Evolutionary conservation across 129 eudicot species (phyloP).

Genomic region (Gnaphalium uliginosum): DNA sequence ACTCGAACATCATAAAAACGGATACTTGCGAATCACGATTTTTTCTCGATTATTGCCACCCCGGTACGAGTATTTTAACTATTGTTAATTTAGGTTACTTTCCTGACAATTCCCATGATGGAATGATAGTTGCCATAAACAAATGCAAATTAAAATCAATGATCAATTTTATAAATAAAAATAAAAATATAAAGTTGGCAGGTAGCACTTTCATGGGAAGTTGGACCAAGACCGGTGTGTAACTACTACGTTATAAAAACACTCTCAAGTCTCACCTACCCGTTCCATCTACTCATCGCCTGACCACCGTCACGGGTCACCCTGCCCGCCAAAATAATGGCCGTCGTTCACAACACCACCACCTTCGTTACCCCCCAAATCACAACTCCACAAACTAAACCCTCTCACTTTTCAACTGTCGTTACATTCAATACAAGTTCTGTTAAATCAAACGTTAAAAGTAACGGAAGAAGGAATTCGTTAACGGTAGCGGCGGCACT

Average conservation of each 20-base stretch:
- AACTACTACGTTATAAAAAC: background rate
- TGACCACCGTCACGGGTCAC: background rate
- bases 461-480: constrained; percentile 15
- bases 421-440: constrained; percentile 21
- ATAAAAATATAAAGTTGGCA: background rate
- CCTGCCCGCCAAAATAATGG: constrained; percentile 21
- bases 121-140: background rate
- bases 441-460: constrained; percentile 14
- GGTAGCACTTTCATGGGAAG: background rate
- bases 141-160: background rate
- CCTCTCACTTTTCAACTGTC: constrained; percentile 18
- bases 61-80: no score
- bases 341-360: constrained; percentile 25
- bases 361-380: constrained; percentile 16
- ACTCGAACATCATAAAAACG: no score
- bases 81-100: no score
- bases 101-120: no score
- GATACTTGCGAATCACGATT: no score
- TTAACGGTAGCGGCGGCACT: constrained; percentile 26
- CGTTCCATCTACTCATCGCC: background rate
- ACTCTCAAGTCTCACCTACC: background rate
- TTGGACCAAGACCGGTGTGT: background rate
- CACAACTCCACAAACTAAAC: background rate
- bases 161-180: background rate
- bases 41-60: no score